Evolutionary conservation across 2,329 filamentous ascomycete species (phyloP).

Genomic region (Pseudogymnoascus sp.): DNA sequence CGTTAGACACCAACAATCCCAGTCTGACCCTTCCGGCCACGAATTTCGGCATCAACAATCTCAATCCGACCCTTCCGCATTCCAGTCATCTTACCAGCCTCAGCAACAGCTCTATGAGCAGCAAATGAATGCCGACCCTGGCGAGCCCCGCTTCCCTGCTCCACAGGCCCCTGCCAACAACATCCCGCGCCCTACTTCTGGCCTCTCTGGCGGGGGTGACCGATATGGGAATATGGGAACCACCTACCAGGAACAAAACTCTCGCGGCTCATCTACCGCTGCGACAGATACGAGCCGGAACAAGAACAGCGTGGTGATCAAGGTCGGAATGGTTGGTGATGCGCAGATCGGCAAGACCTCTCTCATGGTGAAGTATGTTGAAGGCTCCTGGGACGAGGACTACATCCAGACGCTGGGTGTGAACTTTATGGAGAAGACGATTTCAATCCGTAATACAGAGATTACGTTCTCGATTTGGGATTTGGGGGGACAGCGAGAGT

Average conservation of each 20-base stretch:
- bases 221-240: slow-evolving; percentile 24
- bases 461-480: slow-evolving; percentile 99
- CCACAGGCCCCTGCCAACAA: slow-evolving; percentile 23
- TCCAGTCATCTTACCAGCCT: slow-evolving; percentile 22
- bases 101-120: slow-evolving; percentile 19
- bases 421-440: slow-evolving; percentile 99
- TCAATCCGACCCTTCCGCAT: slow-evolving; percentile 19
- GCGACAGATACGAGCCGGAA: slow-evolving; percentile 23
- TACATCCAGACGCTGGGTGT: slow-evolving; percentile 98
- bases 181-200: slow-evolving; percentile 28
- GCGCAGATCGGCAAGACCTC: slow-evolving; percentile 99
- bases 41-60: slow-evolving; percentile 1
- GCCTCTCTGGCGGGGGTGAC: slow-evolving; percentile 25
- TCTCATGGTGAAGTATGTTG: slow-evolving; percentile 98
- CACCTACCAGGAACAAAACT: slow-evolving; percentile 28
- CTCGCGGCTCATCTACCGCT: slow-evolving; percentile 19
- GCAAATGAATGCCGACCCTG: slow-evolving; percentile 18
- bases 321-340: slow-evolving; percentile 98
- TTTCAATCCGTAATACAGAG: slow-evolving; percentile 97
- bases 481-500: slow-evolving; percentile 92
- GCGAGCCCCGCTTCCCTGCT: slow-evolving; percentile 25
- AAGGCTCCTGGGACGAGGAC: slow-evolving; percentile 98
- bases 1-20: slow-evolving; percentile 26
- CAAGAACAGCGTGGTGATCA: slow-evolving; percentile 81
- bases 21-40: slow-evolving; percentile 17